These are phyloP conservation scores for Thalia dealbata DNA, from an alignment of 176 grass and related monocot genomes.

Conservation along the genomic window DNA sequence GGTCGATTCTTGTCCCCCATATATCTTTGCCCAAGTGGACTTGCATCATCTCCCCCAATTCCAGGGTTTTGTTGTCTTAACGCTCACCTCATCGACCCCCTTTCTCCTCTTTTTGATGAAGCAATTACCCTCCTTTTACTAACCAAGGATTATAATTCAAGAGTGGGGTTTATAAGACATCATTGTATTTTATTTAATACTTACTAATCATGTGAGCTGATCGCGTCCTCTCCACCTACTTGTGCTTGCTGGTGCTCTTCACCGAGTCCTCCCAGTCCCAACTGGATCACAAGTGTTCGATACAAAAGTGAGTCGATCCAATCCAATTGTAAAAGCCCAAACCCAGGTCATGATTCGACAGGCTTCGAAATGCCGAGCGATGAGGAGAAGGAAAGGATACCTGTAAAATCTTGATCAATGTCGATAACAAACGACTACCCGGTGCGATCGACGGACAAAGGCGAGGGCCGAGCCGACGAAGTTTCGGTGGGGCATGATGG, in stretches of 20 bases:
- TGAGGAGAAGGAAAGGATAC: no score
- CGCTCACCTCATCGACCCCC: neutral
- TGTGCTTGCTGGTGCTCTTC: constrained; percentile 14
- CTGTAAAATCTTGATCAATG: no score
- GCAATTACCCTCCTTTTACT: neutral
- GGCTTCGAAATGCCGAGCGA: no score
- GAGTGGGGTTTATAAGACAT: neutral
- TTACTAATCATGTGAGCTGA: no score
- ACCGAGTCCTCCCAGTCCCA: neutral
- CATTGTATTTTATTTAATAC: neutral
- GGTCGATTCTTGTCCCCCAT: neutral
- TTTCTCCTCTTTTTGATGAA: neutral
- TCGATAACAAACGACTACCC: neutral
- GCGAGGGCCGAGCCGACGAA: neutral
- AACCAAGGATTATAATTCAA: neutral
- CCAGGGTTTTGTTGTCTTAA: neutral
- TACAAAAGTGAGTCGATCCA: neutral
- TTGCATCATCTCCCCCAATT: constrained; percentile 6
- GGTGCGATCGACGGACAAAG: neutral
- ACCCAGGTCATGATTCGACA: no score
- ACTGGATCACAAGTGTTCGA: neutral
- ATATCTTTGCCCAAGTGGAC: neutral
- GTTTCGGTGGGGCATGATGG: neutral
- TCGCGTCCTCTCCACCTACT: constrained; percentile 3
- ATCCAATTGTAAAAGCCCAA: no score